Conservation (phyloP, 306 rosid species). For the Prunus mongolica region DNA sequence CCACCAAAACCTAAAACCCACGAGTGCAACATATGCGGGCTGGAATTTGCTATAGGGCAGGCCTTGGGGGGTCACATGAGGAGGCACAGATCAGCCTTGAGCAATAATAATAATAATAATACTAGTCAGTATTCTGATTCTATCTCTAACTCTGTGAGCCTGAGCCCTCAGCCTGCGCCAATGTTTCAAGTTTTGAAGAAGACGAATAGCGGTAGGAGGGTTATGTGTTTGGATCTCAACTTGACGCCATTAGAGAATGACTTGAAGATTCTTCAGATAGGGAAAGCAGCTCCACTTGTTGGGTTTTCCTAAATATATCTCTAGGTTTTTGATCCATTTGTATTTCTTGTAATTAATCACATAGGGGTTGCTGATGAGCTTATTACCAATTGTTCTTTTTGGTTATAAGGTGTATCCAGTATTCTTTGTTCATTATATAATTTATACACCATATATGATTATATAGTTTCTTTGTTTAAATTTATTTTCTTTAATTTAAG, state of each 20-base stretch:
- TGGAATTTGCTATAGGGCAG: slow-evolving; percentile 88
- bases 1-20: slow-evolving; percentile 76
- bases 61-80: slow-evolving; percentile 99
- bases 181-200: slow-evolving; percentile 31
- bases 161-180: slow-evolving; percentile 8
- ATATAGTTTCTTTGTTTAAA: neutral
- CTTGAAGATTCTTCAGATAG: slow-evolving; percentile 59
- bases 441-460: neutral
- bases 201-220: slow-evolving; percentile 26
- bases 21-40: slow-evolving; percentile 83
- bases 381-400: neutral
- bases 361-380: neutral
- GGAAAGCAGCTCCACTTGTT: slow-evolving; percentile 42
- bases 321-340: neutral
- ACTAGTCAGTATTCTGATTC: neutral
- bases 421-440: neutral
- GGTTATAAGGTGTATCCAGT: neutral
- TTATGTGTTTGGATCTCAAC: slow-evolving; percentile 74
- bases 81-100: slow-evolving; percentile 60
- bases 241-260: slow-evolving; percentile 91
- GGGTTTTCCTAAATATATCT: slow-evolving; percentile 36
- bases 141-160: neutral
- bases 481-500: neutral
- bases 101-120: neutral
- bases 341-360: slow-evolving; percentile 9